These are phyloP conservation scores for Zymoseptoria tritici DNA, from an alignment of 2,329 filamentous ascomycete species.

Conservation along the genomic window DNA sequence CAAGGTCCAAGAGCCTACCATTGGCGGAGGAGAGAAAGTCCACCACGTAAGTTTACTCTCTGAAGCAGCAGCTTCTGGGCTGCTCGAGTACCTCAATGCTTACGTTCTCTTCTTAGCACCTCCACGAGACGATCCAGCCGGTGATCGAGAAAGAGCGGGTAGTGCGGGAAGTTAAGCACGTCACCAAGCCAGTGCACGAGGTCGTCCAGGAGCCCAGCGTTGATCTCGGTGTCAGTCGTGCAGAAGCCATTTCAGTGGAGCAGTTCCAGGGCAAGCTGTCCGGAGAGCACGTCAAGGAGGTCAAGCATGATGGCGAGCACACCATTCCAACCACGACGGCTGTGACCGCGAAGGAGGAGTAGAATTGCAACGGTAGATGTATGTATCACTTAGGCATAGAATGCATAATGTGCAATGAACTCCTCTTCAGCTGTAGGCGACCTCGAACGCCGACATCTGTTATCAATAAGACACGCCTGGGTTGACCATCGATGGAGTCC, in stretches of 20 bases:
- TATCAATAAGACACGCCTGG: no score
- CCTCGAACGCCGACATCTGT: no score
- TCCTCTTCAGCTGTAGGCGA: not conserved
- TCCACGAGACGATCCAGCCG: constrained; percentile 16
- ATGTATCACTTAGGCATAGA: not conserved
- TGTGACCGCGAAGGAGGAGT: not conserved
- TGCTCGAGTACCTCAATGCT: no score
- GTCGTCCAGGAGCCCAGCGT: constrained; percentile 18
- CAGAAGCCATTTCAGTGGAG: constrained; percentile 17
- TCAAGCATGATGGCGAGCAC: not conserved
- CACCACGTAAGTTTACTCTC: no score
- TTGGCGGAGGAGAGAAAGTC: constrained; percentile 18
- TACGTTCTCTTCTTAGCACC: no score
- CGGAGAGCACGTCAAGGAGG: not conserved
- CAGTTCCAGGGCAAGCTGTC: constrained; percentile 15
- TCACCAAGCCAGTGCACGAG: constrained; percentile 21
- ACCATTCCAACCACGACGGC: not conserved
- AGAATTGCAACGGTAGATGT: not conserved
- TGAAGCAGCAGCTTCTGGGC: no score
- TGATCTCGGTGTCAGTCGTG: constrained; percentile 17
- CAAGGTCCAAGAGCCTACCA: constrained; percentile 9
- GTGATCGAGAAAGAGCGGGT: constrained; percentile 24
- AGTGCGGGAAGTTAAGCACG: constrained; percentile 19
- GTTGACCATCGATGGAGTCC: no score
- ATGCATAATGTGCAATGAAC: not conserved